A percentile compares a stretch with the other conserved stretches of the same genome.
Evolutionary conservation across 495 filamentous ascomycete genomes (phyloP).

Genomic region (Penicillium subrubescens): DNA sequence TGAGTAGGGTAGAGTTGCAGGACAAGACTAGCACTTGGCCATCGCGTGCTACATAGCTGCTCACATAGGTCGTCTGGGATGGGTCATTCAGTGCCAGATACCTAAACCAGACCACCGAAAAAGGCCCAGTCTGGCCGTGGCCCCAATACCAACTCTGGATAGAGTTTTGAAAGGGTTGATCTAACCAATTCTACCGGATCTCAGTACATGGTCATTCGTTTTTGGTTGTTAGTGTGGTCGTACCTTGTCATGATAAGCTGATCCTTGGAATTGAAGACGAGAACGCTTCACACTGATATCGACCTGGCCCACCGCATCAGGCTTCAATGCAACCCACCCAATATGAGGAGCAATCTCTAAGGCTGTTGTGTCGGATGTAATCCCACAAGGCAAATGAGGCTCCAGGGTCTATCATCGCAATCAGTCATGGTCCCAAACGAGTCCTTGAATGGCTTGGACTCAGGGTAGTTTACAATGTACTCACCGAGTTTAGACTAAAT

Average conservation of each 20-base stretch:
- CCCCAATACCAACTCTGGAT: conserved; percentile 43
- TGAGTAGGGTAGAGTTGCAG: conserved; percentile 19
- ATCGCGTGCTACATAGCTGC: conserved; percentile 34
- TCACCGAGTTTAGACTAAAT: conserved; percentile 18
- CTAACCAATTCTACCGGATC: conserved; percentile 32
- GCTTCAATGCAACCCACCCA: conserved; percentile 40
- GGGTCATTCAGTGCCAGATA: conserved; percentile 20
- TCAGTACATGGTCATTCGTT: background rate
- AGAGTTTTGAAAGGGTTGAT: conserved; percentile 22
- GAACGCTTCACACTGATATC: conserved; percentile 32
- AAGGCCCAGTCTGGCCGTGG: conserved; percentile 39
- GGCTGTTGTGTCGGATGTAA: conserved; percentile 10
- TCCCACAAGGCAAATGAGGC: conserved; percentile 24
- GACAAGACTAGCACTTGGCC: conserved; percentile 19
- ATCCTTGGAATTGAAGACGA: conserved; percentile 34
- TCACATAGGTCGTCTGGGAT: conserved; percentile 30
- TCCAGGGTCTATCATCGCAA: background rate
- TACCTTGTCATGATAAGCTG: conserved; percentile 47
- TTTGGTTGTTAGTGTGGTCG: background rate
- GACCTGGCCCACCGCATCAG: conserved; percentile 33
- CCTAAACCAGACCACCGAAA: conserved; percentile 47
- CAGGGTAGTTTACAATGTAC: background rate
- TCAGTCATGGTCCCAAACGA: background rate
- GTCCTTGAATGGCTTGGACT: background rate
- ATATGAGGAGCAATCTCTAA: conserved; percentile 33